Percentiles rank a stretch among this genome's conserved stretches.
These are phyloP conservation scores for Multifurca ochricompacta DNA, from an alignment of 768 basidiomycete species.

Conservation along the genomic window DNA sequence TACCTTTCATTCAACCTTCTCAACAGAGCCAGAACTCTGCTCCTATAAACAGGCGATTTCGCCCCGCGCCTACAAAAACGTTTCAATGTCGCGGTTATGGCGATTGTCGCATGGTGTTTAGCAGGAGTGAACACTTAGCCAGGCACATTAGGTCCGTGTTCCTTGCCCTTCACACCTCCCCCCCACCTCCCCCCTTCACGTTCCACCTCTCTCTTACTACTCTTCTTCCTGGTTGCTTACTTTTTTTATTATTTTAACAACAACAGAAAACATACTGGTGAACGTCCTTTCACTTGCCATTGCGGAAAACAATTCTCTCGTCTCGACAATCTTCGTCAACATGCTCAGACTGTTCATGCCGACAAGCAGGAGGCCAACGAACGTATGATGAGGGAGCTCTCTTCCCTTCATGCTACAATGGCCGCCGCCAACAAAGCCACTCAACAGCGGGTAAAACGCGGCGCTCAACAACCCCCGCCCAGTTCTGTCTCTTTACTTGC, in stretches of 20 bases:
- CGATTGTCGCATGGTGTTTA: slow-evolving; percentile 95
- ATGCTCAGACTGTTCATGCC: slow-evolving; percentile 95
- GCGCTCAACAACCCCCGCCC: slow-evolving; percentile 23
- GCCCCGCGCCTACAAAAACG: slow-evolving; percentile 83
- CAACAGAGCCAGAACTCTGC: slow-evolving; percentile 21
- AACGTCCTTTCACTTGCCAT: slow-evolving; percentile 95
- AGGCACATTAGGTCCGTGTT: slow-evolving; percentile 81
- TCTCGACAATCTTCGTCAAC: slow-evolving; percentile 94
- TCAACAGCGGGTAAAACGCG: slow-evolving; percentile 33
- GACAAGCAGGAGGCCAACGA: slow-evolving; percentile 87
- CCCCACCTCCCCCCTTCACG: slow-evolving; percentile 22
- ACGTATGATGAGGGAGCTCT: slow-evolving; percentile 86
- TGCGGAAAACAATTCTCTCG: slow-evolving; percentile 94
- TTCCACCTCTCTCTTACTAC: slow-evolving; percentile 13
- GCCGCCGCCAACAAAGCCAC: slow-evolving; percentile 42
- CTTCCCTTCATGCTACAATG: slow-evolving; percentile 76
- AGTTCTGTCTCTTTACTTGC: slow-evolving; percentile 19
- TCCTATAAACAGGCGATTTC: slow-evolving; percentile 51
- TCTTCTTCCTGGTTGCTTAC: too few relatives aligned
- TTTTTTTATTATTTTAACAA: too few relatives aligned
- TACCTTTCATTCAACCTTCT: too few relatives aligned
- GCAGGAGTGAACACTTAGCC: slow-evolving; percentile 90
- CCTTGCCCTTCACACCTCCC: slow-evolving; percentile 15
- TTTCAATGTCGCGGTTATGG: slow-evolving; percentile 94
- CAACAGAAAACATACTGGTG: slow-evolving; percentile 98